A percentile compares a stretch with the other conserved stretches of the same genome.
Conservation (phyloP, 352 stramenopile species). For the Aphanomyces stellatus region DNA sequence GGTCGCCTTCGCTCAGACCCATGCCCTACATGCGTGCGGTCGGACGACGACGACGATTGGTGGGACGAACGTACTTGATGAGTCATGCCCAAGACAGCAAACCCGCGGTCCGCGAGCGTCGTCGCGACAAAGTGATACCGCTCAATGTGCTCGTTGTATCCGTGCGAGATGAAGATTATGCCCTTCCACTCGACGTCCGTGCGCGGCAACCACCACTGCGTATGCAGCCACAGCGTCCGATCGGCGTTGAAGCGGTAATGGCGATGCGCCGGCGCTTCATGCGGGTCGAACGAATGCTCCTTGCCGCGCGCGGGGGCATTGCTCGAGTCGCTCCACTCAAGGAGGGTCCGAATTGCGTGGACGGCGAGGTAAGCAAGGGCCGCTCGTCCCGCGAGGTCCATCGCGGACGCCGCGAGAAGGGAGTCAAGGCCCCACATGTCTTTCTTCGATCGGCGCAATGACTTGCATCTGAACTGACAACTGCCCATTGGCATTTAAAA, state of each 20-base stretch:
- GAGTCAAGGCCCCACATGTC: too few relatives aligned
- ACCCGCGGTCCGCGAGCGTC: slow-evolving; percentile 27
- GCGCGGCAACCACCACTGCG: slow-evolving; percentile 39
- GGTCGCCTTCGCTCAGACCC: slow-evolving; percentile 48
- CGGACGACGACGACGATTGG: too few relatives aligned
- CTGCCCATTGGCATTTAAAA: too few relatives aligned
- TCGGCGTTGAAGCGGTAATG: slow-evolving; percentile 4
- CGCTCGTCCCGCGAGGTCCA: not conserved
- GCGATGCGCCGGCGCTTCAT: not conserved
- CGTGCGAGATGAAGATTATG: slow-evolving; percentile 49
- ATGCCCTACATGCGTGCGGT: slow-evolving; percentile 27
- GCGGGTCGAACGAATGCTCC: not conserved
- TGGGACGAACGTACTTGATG: slow-evolving; percentile 22
- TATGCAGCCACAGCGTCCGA: slow-evolving; percentile 30
- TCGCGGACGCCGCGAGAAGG: not conserved
- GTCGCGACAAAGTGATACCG: slow-evolving; percentile 45
- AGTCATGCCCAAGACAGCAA: slow-evolving; percentile 51
- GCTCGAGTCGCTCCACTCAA: not conserved
- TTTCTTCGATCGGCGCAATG: too few relatives aligned
- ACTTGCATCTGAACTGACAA: too few relatives aligned
- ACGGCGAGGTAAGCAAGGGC: not conserved
- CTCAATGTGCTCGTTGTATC: slow-evolving; percentile 40
- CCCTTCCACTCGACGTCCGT: slow-evolving; percentile 23
- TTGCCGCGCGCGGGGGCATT: not conserved
- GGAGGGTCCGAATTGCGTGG: not conserved